Conservation (phyloP, 176 grass and related monocot species). For the Musa acuminata region DNA sequence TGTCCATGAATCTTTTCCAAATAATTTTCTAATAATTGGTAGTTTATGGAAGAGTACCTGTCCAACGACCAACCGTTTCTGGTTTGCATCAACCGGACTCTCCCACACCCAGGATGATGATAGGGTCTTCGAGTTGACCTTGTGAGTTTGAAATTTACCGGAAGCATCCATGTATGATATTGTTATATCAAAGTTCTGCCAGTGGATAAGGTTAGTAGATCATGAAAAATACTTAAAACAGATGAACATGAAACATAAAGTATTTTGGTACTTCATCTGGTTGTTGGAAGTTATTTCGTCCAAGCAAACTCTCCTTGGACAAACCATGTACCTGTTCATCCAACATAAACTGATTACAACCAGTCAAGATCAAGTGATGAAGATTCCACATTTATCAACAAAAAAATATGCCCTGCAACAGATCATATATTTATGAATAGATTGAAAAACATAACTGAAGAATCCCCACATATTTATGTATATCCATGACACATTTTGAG, state of each 20-base stretch:
- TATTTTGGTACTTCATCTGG: background rate
- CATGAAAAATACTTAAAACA: background rate
- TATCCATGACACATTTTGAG: too few relatives aligned
- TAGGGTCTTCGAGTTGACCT: conserved; percentile 9
- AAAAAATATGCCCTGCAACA: background rate
- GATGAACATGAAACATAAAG: background rate
- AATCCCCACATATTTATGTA: too few relatives aligned
- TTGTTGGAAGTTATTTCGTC: background rate
- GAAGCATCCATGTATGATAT: conserved; percentile 7
- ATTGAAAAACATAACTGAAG: background rate
- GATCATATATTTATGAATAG: background rate
- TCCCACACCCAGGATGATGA: conserved; percentile 15
- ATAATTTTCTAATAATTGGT: background rate
- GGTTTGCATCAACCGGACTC: background rate
- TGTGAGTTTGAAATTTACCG: conserved; percentile 5
- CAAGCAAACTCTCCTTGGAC: background rate
- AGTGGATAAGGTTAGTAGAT: background rate
- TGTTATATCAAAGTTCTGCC: conserved; percentile 5
- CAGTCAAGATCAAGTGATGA: background rate
- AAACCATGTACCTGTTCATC: conserved; percentile 2
- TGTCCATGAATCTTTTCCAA: background rate
- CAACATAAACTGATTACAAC: background rate
- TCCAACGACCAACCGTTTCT: background rate
- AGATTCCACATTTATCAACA: background rate
- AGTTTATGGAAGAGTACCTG: background rate